Evolutionary conservation across 2,329 filamentous ascomycete genomes (phyloP), one percentile per base, ranked within the genome.

Genomic region (Emergomyces africanus): DNA sequence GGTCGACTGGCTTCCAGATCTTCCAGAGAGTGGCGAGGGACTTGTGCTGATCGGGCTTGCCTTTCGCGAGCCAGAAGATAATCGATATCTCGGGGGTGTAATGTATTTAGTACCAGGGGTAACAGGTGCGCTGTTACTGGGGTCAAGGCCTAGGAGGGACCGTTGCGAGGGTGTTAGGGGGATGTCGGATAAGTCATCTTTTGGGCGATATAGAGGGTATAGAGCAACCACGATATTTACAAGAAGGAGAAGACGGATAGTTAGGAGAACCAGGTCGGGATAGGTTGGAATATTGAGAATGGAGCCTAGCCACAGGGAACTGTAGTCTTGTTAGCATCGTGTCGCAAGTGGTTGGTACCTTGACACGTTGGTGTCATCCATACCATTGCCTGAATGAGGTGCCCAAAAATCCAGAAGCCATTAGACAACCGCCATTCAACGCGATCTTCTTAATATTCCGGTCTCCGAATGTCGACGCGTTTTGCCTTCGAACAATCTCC

Each of bases 131-230:
- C 79, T 82, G 1, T 86, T 82, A 60, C 80, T 83, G 2, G 89
- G 86, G 44, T 86, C 82, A 3, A 99, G 83, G 54, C 90, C 91
- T 57, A 99, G 83, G 15, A 96, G 81, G 63, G 85, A 81, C 62
- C 92, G 87, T 77, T 97, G 94, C 14, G 85, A 84, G n/a, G 89
- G 86, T 0, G 92, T 96, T 64, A 99, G 81, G 62, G 92, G 85
- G 56, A 99, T 95, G 71, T 99, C 94, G 72, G 85, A 79, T 63
- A 96, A 81, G 63, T 90, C 82, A 72, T 97, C 94, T 65, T 79
- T 80, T 49, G 81, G 79, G 63, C 85, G 82, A 67, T 90, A 74
- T 14, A 96, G 80, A 2, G 92, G 94, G 51, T 84, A 77, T 60
- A 89, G 76, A 42, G 90, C 88, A 58, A 85, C 67, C 62, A 77